Percentiles rank a stretch among this genome's conserved stretches.
These are phyloP conservation scores for Torulaspora globosa DNA, from an alignment of 1,139 yeast species.

Conservation along the genomic window DNA sequence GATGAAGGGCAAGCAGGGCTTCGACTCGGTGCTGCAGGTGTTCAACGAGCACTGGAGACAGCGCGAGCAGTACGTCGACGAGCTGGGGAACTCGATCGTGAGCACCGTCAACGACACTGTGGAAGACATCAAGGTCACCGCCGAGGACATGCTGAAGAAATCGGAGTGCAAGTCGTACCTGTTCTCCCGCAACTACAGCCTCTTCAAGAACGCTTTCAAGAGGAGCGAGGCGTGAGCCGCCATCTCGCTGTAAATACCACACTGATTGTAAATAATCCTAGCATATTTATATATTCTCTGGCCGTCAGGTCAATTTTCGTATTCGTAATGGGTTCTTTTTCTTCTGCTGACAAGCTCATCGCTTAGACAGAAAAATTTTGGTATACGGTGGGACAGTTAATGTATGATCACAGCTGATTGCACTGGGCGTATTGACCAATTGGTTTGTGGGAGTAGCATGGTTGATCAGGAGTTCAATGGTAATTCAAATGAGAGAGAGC, in stretches of 20 bases:
- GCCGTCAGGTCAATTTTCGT: neutral
- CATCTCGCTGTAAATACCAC: neutral
- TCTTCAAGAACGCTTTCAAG: slow-evolving; percentile 36
- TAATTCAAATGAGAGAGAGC: slow-evolving; percentile 13
- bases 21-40: slow-evolving; percentile 66
- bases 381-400: neutral
- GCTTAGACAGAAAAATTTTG: slow-evolving; percentile 5
- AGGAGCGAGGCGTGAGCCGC: slow-evolving; percentile 13
- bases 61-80: slow-evolving; percentile 39
- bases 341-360: neutral
- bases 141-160: slow-evolving; percentile 31
- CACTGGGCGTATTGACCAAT: neutral
- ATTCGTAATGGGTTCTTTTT: neutral
- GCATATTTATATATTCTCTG: neutral
- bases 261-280: neutral
- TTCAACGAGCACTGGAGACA: slow-evolving; percentile 52
- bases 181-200: slow-evolving; percentile 30
- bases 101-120: slow-evolving; percentile 35
- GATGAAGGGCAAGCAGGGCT: slow-evolving; percentile 70
- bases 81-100: slow-evolving; percentile 24
- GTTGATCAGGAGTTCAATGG: slow-evolving; percentile 9
- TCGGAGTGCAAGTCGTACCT: slow-evolving; percentile 33
- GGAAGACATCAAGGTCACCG: slow-evolving; percentile 29
- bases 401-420: neutral
- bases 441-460: slow-evolving; percentile 5